Evolutionary conservation across 2,329 filamentous ascomycete genomes (phyloP).

Genomic region (Juglanconis oblonga): DNA sequence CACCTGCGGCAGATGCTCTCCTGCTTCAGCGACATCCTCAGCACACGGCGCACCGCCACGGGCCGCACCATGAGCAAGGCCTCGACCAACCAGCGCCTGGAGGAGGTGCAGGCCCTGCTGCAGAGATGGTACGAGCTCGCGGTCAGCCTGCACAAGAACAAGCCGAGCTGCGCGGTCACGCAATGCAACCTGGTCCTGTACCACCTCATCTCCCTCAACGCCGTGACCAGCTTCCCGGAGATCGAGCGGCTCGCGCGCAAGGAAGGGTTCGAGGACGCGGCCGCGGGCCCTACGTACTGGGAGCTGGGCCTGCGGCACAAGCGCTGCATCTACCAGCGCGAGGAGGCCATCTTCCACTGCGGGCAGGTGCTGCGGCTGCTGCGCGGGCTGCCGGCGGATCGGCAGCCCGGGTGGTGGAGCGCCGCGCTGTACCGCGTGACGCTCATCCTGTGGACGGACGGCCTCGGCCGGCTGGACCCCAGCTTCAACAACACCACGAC

Average conservation of each 20-base stretch:
- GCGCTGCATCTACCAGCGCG: conserved; percentile 60
- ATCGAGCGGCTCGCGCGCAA: conserved; percentile 64
- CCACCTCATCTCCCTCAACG: conserved; percentile 68
- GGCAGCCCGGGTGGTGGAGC: conserved; percentile 69
- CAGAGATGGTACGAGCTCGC: conserved; percentile 68
- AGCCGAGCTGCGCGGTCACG: conserved; percentile 57
- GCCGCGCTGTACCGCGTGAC: conserved; percentile 66
- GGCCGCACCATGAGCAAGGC: conserved; percentile 52
- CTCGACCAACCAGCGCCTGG: conserved; percentile 58
- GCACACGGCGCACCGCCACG: conserved; percentile 36
- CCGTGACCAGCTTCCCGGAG: conserved; percentile 64
- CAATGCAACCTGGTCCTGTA: conserved; percentile 66
- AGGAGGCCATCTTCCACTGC: conserved; percentile 64
- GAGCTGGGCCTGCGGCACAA: conserved; percentile 55
- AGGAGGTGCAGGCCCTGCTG: conserved; percentile 62
- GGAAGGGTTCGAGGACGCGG: conserved; percentile 52
- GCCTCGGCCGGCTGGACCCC: conserved; percentile 48
- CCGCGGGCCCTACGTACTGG: conserved; percentile 41
- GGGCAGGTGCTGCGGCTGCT: conserved; percentile 65
- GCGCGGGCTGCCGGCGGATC: conserved; percentile 55
- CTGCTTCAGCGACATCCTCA: conserved; percentile 58
- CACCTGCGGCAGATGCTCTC: conserved; percentile 64
- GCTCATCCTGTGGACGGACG: conserved; percentile 61
- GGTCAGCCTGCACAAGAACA: conserved; percentile 50
- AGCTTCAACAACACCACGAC: conserved; percentile 30